Evolutionary conservation across 306 rosid species (phyloP).

Genomic region (Lithocarpus polystachyus): DNA sequence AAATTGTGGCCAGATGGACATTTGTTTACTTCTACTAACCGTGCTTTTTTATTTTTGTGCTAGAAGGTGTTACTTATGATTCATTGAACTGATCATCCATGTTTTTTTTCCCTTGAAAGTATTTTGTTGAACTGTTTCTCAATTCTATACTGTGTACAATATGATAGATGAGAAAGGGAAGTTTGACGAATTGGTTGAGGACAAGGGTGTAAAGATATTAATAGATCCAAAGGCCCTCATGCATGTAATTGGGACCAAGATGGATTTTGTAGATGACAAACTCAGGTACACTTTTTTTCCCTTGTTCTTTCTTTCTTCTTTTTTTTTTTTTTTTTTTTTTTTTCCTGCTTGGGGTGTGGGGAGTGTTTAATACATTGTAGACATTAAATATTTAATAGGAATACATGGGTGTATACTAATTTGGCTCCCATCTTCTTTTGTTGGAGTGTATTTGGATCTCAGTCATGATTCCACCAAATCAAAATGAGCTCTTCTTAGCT

Average conservation of each 20-base stretch:
- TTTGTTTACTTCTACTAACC: not conserved
- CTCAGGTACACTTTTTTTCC: constrained; percentile 52
- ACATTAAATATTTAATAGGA: not conserved
- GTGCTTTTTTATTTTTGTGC: not conserved
- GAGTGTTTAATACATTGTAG: not conserved
- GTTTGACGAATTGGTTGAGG: constrained; percentile 88
- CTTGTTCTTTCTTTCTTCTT: not conserved
- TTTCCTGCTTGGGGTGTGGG: not conserved
- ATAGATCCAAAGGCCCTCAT: constrained; percentile 95
- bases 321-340: not conserved
- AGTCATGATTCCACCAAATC: not conserved
- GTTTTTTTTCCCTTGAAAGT: not conserved
- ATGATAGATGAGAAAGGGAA: constrained; percentile 83
- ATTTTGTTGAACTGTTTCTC: not conserved
- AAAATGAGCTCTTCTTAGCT: not conserved
- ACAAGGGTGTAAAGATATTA: constrained; percentile 85
- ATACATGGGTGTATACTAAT: not conserved
- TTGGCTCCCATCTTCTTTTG: not conserved
- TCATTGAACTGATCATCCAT: not conserved
- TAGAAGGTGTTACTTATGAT: not conserved
- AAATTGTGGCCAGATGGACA: not conserved
- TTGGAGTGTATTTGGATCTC: not conserved
- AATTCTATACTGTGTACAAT: constrained; percentile 14
- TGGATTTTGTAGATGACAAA: constrained; percentile 96
- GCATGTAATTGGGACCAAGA: constrained; percentile 95